Evolutionary conservation across 179 eudicot genomes (phyloP), one percentile per base, ranked within the genome.

Genomic region (Amaranthus tricolor): DNA sequence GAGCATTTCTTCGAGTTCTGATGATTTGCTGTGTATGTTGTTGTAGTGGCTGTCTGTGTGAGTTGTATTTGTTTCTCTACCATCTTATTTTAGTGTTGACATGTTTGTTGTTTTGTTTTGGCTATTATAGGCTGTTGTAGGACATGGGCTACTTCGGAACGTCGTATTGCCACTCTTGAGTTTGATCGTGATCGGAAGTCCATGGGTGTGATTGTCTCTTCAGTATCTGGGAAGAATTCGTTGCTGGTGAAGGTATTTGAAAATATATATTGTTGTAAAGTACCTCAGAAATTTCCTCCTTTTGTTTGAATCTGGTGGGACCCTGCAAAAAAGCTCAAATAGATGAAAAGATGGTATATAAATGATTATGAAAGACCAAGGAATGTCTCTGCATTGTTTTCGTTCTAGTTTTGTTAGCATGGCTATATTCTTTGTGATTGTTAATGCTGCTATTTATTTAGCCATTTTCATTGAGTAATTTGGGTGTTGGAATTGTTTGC

Each of bases 171-270:
- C 61, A 91, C 98, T 78, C 96, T 93, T 59, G 98, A 94, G 86
- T 94, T 94, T 83, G 98, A 94, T 73, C 98, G 94, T 77, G 97
- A 94, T 77, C 88, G 98, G 85, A 94, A 94, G 77, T 94, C 98
- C 63, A 94, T 94, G 98, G 97, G 98, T 73, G 96, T 91, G 61
- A 83, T 94, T 77, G 91, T 85, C 55, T 63, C 78, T 54, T 93
- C 97, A 54, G 83, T 74, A 69, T 87, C 91, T 58, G 96, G 91
- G 68, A 86, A 76, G 76, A 91, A 88, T 54, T 77, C 90, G 20
- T 76, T 93, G 76, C 85, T 93, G 68, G 95, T 93, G 21, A 93
- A 93, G 98, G 98, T 94, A 77, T 49, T 10, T 67, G 13, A 48
- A 51, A 50, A 20, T 43, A n/a, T 45, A 43, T 77, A 45, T 61